A percentile compares a stretch with the other conserved stretches of the same genome.
phyloP scores from a whole-genome alignment of 1,139 yeast genomes.

The Hansenula lynferdii region DNA sequence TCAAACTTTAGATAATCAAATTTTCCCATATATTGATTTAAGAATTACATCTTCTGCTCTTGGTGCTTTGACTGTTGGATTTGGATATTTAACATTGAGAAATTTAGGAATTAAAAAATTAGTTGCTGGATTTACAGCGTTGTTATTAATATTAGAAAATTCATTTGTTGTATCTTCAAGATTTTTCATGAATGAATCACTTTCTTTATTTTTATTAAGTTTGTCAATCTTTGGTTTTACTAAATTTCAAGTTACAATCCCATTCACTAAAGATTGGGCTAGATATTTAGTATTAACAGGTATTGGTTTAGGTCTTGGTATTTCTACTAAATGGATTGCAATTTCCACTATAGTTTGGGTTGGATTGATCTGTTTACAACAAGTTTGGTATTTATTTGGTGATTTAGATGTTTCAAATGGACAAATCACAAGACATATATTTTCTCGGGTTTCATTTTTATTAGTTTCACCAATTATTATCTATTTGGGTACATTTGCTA shows the following conservation, averaged over 20 bases:
- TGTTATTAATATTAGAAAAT: constrained; percentile 47
- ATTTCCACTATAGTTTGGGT: constrained; percentile 49
- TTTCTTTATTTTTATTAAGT: constrained; percentile 45
- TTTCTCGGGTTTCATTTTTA: constrained; percentile 31
- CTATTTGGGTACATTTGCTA: constrained; percentile 42
- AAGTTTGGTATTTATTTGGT: constrained; percentile 54
- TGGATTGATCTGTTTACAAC: constrained; percentile 32
- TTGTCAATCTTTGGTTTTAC: constrained; percentile 42
- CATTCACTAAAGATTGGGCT: constrained; percentile 43
- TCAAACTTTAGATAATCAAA: constrained; percentile 7
- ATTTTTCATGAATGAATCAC: constrained; percentile 44
- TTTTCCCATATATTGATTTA: constrained; percentile 27
- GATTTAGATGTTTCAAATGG: constrained; percentile 41
- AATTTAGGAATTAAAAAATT: constrained; percentile 37
- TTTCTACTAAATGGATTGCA: constrained; percentile 54
- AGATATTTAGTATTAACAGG: constrained; percentile 38
- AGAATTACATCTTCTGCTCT: constrained; percentile 50
- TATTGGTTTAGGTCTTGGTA: constrained; percentile 45
- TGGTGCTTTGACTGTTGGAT: constrained; percentile 40
- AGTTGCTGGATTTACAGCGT: constrained; percentile 41
- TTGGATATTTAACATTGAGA: constrained; percentile 47
- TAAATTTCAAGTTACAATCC: constrained; percentile 30
- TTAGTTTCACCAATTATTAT: constrained; percentile 44
- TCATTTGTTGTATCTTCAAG: constrained; percentile 48
- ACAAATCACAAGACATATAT: constrained; percentile 30